These are phyloP conservation scores for Microstegium vimineum DNA, from an alignment of 176 grass and related monocot genomes.

Conservation along the genomic window DNA sequence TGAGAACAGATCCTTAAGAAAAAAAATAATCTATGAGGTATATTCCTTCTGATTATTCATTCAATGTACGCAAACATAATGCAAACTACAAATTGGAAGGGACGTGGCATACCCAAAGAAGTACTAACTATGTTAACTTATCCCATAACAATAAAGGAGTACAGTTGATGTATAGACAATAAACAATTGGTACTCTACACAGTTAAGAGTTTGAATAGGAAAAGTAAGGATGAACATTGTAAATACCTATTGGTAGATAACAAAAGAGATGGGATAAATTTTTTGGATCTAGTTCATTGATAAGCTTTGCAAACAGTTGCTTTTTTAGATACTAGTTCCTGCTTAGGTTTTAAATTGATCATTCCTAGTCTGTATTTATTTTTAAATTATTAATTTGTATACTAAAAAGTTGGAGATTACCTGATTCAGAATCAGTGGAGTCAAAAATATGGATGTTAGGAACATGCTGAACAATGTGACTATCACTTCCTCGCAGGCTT, in stretches of 20 bases:
- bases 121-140: background rate
- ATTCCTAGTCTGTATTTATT: background rate
- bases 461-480: conserved; percentile 33
- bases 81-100: background rate
- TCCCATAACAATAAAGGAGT: background rate
- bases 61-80: background rate
- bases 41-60: background rate
- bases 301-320: background rate
- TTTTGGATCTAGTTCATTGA: background rate
- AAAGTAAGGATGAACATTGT: background rate
- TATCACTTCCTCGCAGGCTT: conserved; percentile 18
- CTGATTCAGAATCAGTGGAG: conserved; percentile 15
- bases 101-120: background rate
- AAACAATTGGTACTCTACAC: too few species aligned
- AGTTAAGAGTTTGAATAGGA: background rate
- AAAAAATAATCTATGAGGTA: background rate
- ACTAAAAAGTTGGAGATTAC: conserved; percentile 6
- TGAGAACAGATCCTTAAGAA: background rate
- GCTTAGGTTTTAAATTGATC: background rate
- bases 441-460: conserved; percentile 26
- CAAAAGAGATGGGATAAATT: background rate
- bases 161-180: background rate
- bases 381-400: background rate
- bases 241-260: background rate
- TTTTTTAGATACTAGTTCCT: background rate